These are phyloP conservation scores for Wickerhamomyces silvicola DNA, from an alignment of 805 yeast species.

Conservation along the genomic window DNA sequence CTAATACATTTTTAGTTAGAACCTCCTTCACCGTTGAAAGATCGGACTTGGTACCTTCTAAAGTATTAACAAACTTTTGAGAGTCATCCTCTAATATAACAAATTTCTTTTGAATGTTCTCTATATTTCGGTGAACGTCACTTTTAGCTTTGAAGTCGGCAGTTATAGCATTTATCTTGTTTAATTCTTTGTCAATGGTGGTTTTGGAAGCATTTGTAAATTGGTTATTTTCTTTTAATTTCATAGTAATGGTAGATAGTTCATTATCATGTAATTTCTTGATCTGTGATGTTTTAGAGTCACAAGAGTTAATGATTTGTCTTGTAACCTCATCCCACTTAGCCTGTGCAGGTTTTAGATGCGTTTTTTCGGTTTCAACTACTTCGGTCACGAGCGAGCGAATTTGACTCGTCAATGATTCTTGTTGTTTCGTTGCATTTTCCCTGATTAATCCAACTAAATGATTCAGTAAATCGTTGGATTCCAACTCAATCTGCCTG, in stretches of 20 bases:
- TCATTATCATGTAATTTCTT: conserved; percentile 7
- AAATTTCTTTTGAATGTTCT: conserved; percentile 4
- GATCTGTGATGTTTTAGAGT: conserved; percentile 8
- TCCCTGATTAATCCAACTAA: conserved; percentile 16
- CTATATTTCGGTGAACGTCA: conserved; percentile 3
- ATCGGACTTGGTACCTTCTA: conserved; percentile 1
- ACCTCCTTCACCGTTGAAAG: conserved; percentile 2
- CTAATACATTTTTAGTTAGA: conserved; percentile 6
- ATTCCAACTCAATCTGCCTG: conserved; percentile 14
- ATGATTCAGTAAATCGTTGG: conserved; percentile 13
- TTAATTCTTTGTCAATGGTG: conserved; percentile 15
- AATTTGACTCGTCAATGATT: conserved; percentile 9
- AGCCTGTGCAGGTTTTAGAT: conserved; percentile 8
- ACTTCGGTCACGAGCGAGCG: conserved; percentile 12
- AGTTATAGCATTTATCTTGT: conserved; percentile 7
- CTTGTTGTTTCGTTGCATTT: conserved; percentile 14
- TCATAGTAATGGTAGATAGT: conserved; percentile 5
- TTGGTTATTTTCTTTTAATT: conserved; percentile 10
- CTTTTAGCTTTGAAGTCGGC: conserved; percentile 4
- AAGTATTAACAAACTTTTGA: background rate
- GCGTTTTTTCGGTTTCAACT: conserved; percentile 11
- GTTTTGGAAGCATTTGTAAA: conserved; percentile 10
- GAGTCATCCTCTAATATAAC: background rate
- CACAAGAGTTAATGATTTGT: conserved; percentile 16
- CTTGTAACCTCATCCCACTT: conserved; percentile 19